These are phyloP conservation scores for Botrytis cinerea DNA, from an alignment of 2,329 filamentous ascomycete genomes.

Conservation along the genomic window DNA sequence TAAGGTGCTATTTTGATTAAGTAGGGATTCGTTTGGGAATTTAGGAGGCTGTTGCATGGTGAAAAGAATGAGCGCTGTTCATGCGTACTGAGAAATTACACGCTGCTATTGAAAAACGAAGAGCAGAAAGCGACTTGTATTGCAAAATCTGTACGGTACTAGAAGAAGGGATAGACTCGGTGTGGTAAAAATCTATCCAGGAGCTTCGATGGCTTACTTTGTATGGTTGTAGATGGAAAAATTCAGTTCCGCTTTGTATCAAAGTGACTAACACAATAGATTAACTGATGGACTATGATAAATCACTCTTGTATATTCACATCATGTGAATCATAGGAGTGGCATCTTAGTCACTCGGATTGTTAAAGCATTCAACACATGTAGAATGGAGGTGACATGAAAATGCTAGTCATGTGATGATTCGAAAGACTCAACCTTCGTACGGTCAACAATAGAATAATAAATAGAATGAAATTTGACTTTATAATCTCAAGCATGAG, in stretches of 20 bases:
- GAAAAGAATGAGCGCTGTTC: background rate
- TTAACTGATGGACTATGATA: background rate
- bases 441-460: background rate
- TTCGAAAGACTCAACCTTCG: background rate
- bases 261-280: background rate
- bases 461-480: background rate
- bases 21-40: background rate
- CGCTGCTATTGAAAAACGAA: background rate
- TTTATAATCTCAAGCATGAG: background rate
- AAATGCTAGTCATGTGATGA: background rate
- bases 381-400: background rate
- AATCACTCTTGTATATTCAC: background rate
- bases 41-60: slow-evolving; percentile 6
- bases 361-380: background rate
- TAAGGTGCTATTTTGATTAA: background rate
- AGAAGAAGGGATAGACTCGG: background rate
- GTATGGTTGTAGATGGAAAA: background rate
- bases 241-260: background rate
- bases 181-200: background rate
- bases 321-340: background rate
- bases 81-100: background rate
- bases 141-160: background rate
- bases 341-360: too few relatives aligned
- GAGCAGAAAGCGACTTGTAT: background rate
- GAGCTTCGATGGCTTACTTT: background rate